phyloP scores from a whole-genome alignment of 331 rosid species.

The Rhamnella rubrinervis region DNA sequence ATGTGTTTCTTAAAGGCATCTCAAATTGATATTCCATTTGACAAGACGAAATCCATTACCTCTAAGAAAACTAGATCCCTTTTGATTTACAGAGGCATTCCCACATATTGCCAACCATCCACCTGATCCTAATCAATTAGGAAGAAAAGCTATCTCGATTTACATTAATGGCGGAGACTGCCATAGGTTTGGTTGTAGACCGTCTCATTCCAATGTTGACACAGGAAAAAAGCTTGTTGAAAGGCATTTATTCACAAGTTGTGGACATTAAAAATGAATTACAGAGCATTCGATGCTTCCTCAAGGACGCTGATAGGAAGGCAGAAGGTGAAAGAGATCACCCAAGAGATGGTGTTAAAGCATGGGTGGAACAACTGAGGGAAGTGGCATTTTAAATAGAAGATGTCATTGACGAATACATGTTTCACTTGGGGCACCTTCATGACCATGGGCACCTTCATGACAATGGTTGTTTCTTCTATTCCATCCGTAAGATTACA shows the following conservation, averaged over 20 bases:
- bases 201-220: background rate
- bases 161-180: constrained; percentile 11
- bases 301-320: constrained; percentile 7
- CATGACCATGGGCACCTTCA: too few species aligned
- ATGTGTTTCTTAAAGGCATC: too few species aligned
- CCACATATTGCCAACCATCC: too few species aligned
- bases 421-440: background rate
- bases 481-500: background rate
- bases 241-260: background rate
- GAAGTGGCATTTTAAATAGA: constrained; percentile 9
- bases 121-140: too few species aligned
- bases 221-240: constrained; percentile 1
- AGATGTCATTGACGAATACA: constrained; percentile 6
- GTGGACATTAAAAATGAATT: background rate
- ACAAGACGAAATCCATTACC: too few species aligned
- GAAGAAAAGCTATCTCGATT: too few species aligned
- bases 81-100: too few species aligned
- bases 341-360: background rate
- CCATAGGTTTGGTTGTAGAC: background rate
- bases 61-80: too few species aligned
- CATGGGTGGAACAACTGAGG: constrained; percentile 14
- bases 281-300: background rate
- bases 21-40: too few species aligned
- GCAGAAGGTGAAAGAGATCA: background rate
- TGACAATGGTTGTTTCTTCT: background rate